Evolutionary conservation across 305 asterid genomes (phyloP), one percentile per base, ranked within the genome.

Genomic region (Rubia occidens): DNA sequence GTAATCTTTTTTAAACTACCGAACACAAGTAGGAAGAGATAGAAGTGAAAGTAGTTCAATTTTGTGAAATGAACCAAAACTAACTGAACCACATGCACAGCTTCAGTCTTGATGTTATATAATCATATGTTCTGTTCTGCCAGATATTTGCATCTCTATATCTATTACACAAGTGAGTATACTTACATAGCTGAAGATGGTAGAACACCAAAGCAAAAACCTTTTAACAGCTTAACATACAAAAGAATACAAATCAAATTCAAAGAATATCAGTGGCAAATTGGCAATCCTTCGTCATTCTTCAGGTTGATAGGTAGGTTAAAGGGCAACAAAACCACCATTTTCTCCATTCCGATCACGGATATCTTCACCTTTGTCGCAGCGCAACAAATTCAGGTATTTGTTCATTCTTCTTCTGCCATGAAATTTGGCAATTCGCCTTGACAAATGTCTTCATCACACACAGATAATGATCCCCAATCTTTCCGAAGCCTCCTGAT

Each of bases 381-480:
- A 20, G 32, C 1, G 61, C 20, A 51, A 62, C 54, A 17, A 8
- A n/a, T 18, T 21, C 53, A 3, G 15, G 65, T 37, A 5, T 67
- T 76, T 63, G 75, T 64, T 87, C 79, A 83, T 76, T 88, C 98
- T 68, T 81, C 89, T 69, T 86, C 96, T 56, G 97, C 89, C 13
- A 86, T 78, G 73, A 85, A 90, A 83, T 88, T 87, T 49, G 98
- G 97, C 60, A 83, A 60, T 79, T 88, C 94, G 7, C 86, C 96
- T 72, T 81, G 85, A 73, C 98, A 93, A 75, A 93, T 84, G 83
- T 90, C 88, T 78, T 86, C 88, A 49, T 93, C 98, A 37, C 98
- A 93, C 17, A 75, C 47, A 0, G 99, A 94, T 66, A 95, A 88
- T 17, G 97, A 84, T 56, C 87, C 94, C 99, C 99, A 94, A 69